A percentile compares a stretch with the other conserved stretches of the same genome.
These are phyloP conservation scores for Tulasnella sp. DNA, from an alignment of 768 basidiomycete species.

Conservation along the genomic window DNA sequence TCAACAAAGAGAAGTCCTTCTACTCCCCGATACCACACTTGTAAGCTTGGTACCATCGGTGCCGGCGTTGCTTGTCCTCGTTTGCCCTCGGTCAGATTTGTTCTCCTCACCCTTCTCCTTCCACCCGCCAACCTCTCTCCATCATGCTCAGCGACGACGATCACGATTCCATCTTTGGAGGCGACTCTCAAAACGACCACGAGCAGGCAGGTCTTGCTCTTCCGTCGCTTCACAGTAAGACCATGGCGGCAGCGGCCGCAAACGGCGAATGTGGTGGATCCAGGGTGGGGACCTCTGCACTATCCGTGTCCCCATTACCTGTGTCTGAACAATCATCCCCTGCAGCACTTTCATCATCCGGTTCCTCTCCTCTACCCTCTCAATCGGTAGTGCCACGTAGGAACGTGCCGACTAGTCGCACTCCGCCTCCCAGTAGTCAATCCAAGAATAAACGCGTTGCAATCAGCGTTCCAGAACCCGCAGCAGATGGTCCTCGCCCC, in stretches of 20 bases:
- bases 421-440: background rate
- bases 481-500: background rate
- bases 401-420: background rate
- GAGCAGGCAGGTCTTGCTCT: background rate
- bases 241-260: background rate
- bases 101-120: background rate
- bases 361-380: background rate
- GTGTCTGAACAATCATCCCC: slow-evolving; percentile 14
- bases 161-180: slow-evolving; percentile 11
- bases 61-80: background rate
- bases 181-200: background rate
- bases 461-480: background rate
- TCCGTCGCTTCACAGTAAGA: slow-evolving; percentile 1
- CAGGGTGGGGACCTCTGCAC: slow-evolving; percentile 20
- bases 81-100: background rate
- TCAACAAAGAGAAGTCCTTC: background rate
- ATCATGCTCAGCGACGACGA: slow-evolving; percentile 17
- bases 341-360: background rate
- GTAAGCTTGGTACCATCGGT: background rate
- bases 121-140: background rate
- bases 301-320: slow-evolving; percentile 19
- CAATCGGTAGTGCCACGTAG: background rate
- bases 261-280: background rate
- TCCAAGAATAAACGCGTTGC: background rate
- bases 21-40: too few species aligned